Conservation (phyloP, 805 yeast species). For the Hanseniaspora jakobsenii region DNA sequence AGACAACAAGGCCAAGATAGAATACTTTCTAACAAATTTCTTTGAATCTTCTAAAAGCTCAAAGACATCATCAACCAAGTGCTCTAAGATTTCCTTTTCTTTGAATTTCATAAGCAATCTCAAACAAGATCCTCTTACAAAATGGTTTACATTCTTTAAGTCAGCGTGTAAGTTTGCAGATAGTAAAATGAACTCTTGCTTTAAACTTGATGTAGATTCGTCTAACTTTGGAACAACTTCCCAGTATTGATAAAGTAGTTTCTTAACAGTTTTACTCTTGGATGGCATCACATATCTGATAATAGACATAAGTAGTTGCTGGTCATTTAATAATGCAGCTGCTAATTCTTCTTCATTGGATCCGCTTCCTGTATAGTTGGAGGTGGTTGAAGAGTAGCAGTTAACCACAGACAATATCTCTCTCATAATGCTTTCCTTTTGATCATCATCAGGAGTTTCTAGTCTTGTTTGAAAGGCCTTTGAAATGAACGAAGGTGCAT, state of each 20-base stretch:
- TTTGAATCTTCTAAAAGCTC: conserved; percentile 90
- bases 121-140: conserved; percentile 87
- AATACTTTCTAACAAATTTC: conserved; percentile 95
- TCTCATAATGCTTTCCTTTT: conserved; percentile 14
- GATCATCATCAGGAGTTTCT: conserved; percentile 8
- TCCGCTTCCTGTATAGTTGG: no score
- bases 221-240: conserved; percentile 92
- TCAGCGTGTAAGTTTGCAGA: conserved; percentile 97
- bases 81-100: conserved; percentile 89
- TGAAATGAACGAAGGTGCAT: conserved; percentile 13
- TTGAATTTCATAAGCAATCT: conserved; percentile 81
- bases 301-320: conserved; percentile 80
- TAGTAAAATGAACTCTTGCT: conserved; percentile 96
- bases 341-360: conserved; percentile 15
- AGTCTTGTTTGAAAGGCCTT: conserved; percentile 12
- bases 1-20: conserved; percentile 78
- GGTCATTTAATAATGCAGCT: conserved; percentile 12
- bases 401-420: conserved; percentile 13
- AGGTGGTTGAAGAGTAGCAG: conserved; percentile 8
- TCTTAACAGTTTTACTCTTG: conserved; percentile 77
- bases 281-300: conserved; percentile 97
- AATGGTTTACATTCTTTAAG: conserved; percentile 95
- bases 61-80: conserved; percentile 85
- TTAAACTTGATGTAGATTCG: conserved; percentile 65
- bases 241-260: conserved; percentile 90